Base-by-base conservation (phyloP, 345 rosid species). In the Clausena lansium region DNA sequence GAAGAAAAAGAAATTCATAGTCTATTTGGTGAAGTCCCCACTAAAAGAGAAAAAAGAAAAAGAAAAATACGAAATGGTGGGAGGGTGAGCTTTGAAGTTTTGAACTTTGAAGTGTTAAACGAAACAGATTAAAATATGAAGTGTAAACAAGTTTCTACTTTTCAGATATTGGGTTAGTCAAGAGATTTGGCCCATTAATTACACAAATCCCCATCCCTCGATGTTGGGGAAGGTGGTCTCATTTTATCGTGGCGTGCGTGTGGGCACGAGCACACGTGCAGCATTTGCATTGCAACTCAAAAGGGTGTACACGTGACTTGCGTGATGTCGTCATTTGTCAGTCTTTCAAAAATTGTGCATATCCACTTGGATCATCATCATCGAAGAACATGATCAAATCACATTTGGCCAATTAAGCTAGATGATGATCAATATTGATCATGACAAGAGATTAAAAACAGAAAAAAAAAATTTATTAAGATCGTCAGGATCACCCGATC, bases 131-230 rank as follows among this genome's bases (percentile, higher is more conserved):
- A 41, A 24, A 0, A 38, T 2, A 62, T 7, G 36, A 63, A 65
- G 62, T 45, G 71, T 52, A 66, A 61, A 24, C 19, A 32, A 5
- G 41, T 72, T 79, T 73, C 15, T 73, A 54, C 52, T 67, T 67
- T 68, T 78, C 13, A 76, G 45, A 66, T 65, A 13, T 76, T 64
- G 77, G 70, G 60, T 76, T 54, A n/a, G 72, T 76, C 72, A 45
- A 64, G 24, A 65, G 71, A 64, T 33, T 76, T 66, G 75, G 78
- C 36, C 71, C 70, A 45, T 71, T 45, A 77, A 64, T 52, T 7
- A 7, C 71, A 61, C 70, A 58, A 82, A 69, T n/a, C 41, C 81
- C 79, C 76, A 82, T 76, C 64, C 50, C 65, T 50, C 38, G 19
- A 17, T 66, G 79, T n/a, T 59, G 77, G 73, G 58, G 36, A 57